Conservation (phyloP, 768 basidiomycete genomes). For the Porpolomopsis calyptriformis region DNA sequence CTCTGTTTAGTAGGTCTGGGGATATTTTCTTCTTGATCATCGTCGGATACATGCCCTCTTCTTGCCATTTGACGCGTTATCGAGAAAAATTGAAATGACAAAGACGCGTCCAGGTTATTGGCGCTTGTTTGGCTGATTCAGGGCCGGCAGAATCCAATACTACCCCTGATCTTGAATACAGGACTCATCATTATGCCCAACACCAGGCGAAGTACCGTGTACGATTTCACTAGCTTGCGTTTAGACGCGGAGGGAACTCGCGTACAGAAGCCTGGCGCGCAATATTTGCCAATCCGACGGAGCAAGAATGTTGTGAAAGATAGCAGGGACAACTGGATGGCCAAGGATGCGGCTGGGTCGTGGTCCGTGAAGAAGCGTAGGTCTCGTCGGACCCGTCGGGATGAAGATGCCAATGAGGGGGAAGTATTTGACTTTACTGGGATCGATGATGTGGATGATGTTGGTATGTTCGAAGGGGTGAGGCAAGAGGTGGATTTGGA, state of each 20-base stretch:
- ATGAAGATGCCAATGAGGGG: conserved; percentile 14
- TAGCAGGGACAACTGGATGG: conserved; percentile 53
- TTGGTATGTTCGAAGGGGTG: too few species aligned
- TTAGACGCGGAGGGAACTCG: conserved; percentile 56
- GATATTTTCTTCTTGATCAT: not conserved
- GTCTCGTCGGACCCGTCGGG: conserved; percentile 17
- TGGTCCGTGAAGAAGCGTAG: conserved; percentile 25
- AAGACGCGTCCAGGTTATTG: conserved; percentile 1
- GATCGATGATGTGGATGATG: conserved; percentile 9
- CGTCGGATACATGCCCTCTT: not conserved
- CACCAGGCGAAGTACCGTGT: conserved; percentile 31
- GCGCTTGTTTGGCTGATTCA: not conserved
- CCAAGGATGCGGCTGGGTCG: conserved; percentile 51
- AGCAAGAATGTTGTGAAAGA: conserved; percentile 31
- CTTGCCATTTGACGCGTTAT: conserved; percentile 1
- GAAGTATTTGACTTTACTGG: conserved; percentile 10
- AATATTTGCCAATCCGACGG: conserved; percentile 23
- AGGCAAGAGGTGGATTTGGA: conserved; percentile 9
- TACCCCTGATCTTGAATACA: not conserved
- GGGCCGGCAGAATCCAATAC: not conserved
- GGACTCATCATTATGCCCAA: not conserved
- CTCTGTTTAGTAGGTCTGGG: not conserved
- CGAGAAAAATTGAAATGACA: not conserved
- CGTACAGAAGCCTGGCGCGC: conserved; percentile 38
- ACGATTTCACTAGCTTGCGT: conserved; percentile 55